A percentile compares a stretch with the other conserved stretches of the same genome.
These are phyloP conservation scores for Cryphonectria nitschkei DNA, from an alignment of 2,329 filamentous ascomycete genomes.

Conservation along the genomic window DNA sequence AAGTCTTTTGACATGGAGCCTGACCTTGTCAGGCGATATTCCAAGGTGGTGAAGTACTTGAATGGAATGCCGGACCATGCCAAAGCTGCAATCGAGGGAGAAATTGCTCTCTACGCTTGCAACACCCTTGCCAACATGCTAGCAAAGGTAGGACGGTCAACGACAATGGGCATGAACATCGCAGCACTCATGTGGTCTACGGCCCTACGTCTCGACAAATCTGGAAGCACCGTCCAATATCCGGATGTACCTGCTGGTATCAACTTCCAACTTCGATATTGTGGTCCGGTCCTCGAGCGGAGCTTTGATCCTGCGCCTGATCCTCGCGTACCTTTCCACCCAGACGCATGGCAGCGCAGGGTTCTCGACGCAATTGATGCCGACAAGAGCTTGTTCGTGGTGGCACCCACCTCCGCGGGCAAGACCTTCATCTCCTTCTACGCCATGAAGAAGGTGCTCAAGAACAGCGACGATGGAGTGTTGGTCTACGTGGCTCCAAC, in stretches of 20 bases:
- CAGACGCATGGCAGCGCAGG: slow-evolving; percentile 75
- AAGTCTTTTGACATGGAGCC: slow-evolving; percentile 50
- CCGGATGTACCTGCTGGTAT: slow-evolving; percentile 15
- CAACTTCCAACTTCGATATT: slow-evolving; percentile 70
- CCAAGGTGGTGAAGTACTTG: slow-evolving; percentile 53
- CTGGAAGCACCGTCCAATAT: slow-evolving; percentile 8
- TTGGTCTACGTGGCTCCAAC: slow-evolving; percentile 81
- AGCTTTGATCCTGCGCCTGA: slow-evolving; percentile 71
- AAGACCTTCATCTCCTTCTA: slow-evolving; percentile 88
- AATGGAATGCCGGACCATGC: slow-evolving; percentile 42
- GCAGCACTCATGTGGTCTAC: slow-evolving; percentile 33
- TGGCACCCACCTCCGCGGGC: slow-evolving; percentile 77
- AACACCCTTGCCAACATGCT: slow-evolving; percentile 35
- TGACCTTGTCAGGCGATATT: slow-evolving; percentile 49
- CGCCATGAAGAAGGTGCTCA: slow-evolving; percentile 76
- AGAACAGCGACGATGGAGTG: slow-evolving; percentile 69
- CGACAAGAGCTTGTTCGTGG: slow-evolving; percentile 71
- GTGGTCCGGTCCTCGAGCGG: slow-evolving; percentile 76
- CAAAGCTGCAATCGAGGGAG: slow-evolving; percentile 36
- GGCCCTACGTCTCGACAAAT: slow-evolving; percentile 23
- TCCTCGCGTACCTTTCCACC: slow-evolving; percentile 68
- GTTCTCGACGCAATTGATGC: slow-evolving; percentile 75
- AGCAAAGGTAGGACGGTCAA: slow-evolving; percentile 2
- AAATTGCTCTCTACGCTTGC: slow-evolving; percentile 43
- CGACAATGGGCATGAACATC: slow-evolving; percentile 18